These are phyloP conservation scores for Xylariales sp. DNA, from an alignment of 2,329 filamentous ascomycete species.

Conservation along the genomic window DNA sequence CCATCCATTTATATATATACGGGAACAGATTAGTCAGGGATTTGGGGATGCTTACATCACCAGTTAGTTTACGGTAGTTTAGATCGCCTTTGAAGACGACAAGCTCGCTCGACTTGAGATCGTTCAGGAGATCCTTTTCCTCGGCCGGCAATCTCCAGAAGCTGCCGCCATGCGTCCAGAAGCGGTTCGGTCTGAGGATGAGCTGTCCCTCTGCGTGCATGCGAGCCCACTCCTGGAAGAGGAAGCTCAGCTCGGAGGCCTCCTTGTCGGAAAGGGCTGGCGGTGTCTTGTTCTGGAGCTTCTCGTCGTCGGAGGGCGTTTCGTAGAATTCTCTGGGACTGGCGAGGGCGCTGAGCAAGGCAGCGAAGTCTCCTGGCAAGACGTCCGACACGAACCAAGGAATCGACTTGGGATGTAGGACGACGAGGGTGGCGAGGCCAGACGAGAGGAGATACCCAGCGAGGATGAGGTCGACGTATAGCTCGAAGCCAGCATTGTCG, in stretches of 20 bases:
- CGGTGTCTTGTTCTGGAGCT: slow-evolving; percentile 66
- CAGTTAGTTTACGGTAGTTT: slow-evolving; percentile 93
- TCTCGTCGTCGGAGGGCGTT: slow-evolving; percentile 75
- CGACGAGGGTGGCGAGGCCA: slow-evolving; percentile 84
- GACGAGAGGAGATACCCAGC: slow-evolving; percentile 89
- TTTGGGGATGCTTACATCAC: slow-evolving; percentile 73
- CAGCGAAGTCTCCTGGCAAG: slow-evolving; percentile 83
- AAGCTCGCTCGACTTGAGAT: slow-evolving; percentile 84
- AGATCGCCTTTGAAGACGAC: slow-evolving; percentile 98
- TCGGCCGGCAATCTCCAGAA: slow-evolving; percentile 86
- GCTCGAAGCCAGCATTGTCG: slow-evolving; percentile 96
- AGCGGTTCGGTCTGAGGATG: slow-evolving; percentile 82
- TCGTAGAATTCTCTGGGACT: slow-evolving; percentile 84
- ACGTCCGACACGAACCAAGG: slow-evolving; percentile 99
- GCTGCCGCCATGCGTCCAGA: slow-evolving; percentile 90
- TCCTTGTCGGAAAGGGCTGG: slow-evolving; percentile 75
- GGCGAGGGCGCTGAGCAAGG: slow-evolving; percentile 83
- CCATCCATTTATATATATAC: neutral
- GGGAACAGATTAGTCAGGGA: neutral
- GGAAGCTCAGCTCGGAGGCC: slow-evolving; percentile 72
- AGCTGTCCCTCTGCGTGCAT: slow-evolving; percentile 88
- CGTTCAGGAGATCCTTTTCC: slow-evolving; percentile 75
- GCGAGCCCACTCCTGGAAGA: slow-evolving; percentile 84
- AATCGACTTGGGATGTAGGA: slow-evolving; percentile 93
- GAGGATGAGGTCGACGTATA: slow-evolving; percentile 93